A percentile compares a stretch with the other conserved stretches of the same genome.
Evolutionary conservation across 2,329 filamentous ascomycete species (phyloP).

Genomic region (Colletotrichum filicis): DNA sequence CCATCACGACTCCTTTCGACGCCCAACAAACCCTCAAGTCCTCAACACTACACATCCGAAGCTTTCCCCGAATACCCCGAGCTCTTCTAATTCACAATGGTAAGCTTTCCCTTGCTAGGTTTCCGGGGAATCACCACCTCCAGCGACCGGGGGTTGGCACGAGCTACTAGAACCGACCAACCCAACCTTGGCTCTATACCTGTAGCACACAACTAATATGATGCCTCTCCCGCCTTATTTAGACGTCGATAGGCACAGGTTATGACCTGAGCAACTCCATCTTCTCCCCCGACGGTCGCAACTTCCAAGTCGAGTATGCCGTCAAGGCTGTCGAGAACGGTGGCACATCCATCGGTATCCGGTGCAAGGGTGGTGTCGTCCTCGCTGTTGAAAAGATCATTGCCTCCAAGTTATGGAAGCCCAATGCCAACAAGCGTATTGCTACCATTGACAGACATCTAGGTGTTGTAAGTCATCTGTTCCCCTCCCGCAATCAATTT

Average conservation of each 20-base stretch:
- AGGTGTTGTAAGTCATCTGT: constrained; percentile 77
- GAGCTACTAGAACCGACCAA: constrained; percentile 10
- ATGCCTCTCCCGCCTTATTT: constrained; percentile 5
- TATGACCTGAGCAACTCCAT: constrained; percentile 99
- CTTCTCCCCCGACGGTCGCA: constrained; percentile 98
- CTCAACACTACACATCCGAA: background rate
- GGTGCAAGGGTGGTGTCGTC: constrained; percentile 96
- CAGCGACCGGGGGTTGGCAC: constrained; percentile 7
- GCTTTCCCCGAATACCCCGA: background rate
- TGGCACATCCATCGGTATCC: constrained; percentile 94
- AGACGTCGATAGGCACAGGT: constrained; percentile 99
- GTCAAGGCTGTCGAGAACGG: constrained; percentile 99
- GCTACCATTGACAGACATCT: constrained; percentile 93
- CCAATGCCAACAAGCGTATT: constrained; percentile 96
- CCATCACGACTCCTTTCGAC: background rate
- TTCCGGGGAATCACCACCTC: constrained; percentile 18
- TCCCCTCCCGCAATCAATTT: background rate
- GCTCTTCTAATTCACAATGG: constrained; percentile 43
- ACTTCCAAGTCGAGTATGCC: constrained; percentile 99
- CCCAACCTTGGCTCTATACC: background rate
- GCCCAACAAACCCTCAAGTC: background rate
- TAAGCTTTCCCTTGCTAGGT: constrained; percentile 41
- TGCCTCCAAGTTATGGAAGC: constrained; percentile 93
- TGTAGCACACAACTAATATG: background rate
- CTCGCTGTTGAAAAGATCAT: constrained; percentile 97